phyloP scores from a whole-genome alignment of 805 yeast genomes.

The Hanseniaspora occidentalis region DNA sequence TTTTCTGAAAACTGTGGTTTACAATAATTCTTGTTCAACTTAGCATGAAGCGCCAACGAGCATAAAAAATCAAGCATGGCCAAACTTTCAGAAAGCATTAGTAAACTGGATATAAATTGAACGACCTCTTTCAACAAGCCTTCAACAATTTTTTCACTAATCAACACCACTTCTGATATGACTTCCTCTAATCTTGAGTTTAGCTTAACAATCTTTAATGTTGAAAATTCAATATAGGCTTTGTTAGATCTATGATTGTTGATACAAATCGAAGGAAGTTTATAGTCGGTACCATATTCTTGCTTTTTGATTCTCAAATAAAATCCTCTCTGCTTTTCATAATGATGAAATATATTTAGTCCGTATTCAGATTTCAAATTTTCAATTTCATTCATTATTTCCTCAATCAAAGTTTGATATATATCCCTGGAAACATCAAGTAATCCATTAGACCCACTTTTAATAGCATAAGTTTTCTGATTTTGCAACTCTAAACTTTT shows the following conservation, averaged over 20 bases:
- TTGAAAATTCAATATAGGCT: conserved; percentile 27
- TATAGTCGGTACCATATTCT: conserved; percentile 6
- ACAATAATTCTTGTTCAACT: conserved; percentile 14
- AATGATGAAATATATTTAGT: conserved; percentile 22
- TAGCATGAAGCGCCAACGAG: conserved; percentile 22
- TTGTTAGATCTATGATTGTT: conserved; percentile 20
- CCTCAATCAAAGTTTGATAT: conserved; percentile 27
- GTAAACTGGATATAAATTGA: conserved; percentile 23
- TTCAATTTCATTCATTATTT: conserved; percentile 21
- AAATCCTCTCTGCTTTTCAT: conserved; percentile 28
- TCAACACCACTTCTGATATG: conserved; percentile 28
- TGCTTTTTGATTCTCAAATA: conserved; percentile 21
- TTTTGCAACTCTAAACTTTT: conserved; percentile 29
- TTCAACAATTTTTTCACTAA: conserved; percentile 30
- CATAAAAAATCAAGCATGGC: conserved; percentile 30
- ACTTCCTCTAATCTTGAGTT: conserved; percentile 30
- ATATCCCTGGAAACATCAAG: conserved; percentile 32
- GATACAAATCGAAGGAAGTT: conserved; percentile 25
- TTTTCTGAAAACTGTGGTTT: conserved; percentile 28
- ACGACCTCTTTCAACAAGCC: conserved; percentile 19
- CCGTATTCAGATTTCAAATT: conserved; percentile 14
- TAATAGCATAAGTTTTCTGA: conserved; percentile 34
- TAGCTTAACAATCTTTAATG: conserved; percentile 28
- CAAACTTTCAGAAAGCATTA: conserved; percentile 32
- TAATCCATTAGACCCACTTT: conserved; percentile 32